Evolutionary conservation across 2,329 filamentous ascomycete genomes (phyloP).

Genomic region (Aspergillus udagawae): DNA sequence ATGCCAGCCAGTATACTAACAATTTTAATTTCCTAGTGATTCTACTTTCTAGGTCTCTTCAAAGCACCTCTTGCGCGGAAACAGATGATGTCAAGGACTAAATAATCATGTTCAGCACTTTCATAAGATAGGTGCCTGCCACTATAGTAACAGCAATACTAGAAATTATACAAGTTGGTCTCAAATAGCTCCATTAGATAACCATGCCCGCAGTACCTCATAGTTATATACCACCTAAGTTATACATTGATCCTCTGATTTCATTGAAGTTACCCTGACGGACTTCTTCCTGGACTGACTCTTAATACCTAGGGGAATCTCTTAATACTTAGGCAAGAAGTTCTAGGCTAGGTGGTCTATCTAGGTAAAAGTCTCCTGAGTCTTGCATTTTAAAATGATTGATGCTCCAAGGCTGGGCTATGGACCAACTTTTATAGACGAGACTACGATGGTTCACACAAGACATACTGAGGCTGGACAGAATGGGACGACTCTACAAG

Average conservation of each 20-base stretch:
- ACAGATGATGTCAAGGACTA: neutral
- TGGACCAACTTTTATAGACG: no score
- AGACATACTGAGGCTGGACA: no score
- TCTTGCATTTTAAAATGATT: neutral
- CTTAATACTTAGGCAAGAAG: neutral
- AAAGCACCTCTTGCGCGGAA: neutral
- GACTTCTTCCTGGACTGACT: neutral
- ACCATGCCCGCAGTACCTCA: neutral
- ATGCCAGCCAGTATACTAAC: neutral
- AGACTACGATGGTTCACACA: no score
- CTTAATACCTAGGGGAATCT: neutral
- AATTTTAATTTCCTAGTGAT: neutral
- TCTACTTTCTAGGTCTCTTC: neutral
- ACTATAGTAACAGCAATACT: neutral
- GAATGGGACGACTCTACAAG: no score
- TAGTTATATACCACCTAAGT: neutral
- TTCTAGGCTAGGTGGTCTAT: neutral
- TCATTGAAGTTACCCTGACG: neutral
- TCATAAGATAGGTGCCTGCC: neutral
- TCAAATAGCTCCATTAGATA: neutral
- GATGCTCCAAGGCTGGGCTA: no score
- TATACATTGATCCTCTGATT: neutral
- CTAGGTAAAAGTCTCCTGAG: neutral
- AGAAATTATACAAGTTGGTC: neutral
- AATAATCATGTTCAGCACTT: neutral